phyloP scores from a whole-genome alignment of 176 grass and related monocot genomes.

The Triticum aestivum region IWGSC_CS_RefSeq_v2.1 NC_057800.1:138534453-138534952 shows the following conservation, averaged over 20 bases:
- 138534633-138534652: constrained; percentile 75
- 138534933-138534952: not conserved
- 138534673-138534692: constrained; percentile 74
- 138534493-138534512: constrained; percentile 3
- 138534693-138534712: constrained; percentile 92
- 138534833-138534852: constrained; percentile 52
- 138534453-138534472: constrained; percentile 18
- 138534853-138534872: not conserved
- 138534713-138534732: constrained; percentile 65
- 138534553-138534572: constrained; percentile 7
- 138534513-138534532: not conserved
- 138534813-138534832: constrained; percentile 67
- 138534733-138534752: constrained; percentile 73
- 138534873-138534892: constrained; percentile 7
- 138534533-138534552: not conserved
- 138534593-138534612: not conserved
- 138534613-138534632: constrained; percentile 15
- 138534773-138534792: constrained; percentile 93
- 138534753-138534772: constrained; percentile 63
- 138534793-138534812: constrained; percentile 92
- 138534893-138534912: not conserved
- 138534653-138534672: constrained; percentile 83
- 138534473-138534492: constrained; percentile 1
- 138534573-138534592: not conserved
- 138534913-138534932: constrained; percentile 3